Conservation (phyloP, 2,329 filamentous ascomycete genomes). For the Drechmeria coniospora region DNA sequence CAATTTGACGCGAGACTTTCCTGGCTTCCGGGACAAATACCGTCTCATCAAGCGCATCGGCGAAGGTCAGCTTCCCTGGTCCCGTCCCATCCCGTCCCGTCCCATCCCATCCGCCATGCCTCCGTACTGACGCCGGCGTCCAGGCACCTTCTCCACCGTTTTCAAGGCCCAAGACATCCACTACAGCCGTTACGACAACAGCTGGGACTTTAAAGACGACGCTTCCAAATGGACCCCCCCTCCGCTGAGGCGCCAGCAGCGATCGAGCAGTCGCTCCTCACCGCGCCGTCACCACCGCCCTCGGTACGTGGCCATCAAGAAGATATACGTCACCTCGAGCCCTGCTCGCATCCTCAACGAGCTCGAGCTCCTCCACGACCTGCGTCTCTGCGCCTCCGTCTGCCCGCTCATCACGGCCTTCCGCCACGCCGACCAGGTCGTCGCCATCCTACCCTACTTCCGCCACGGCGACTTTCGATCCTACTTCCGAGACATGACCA, state of each 20-base stretch:
- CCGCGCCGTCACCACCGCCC: slow-evolving; percentile 14
- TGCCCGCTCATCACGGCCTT: slow-evolving; percentile 97
- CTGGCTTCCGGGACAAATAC: slow-evolving; percentile 69
- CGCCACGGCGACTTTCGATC: slow-evolving; percentile 87
- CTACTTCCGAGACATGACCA: slow-evolving; percentile 83
- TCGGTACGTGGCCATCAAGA: slow-evolving; percentile 92
- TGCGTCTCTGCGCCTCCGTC: slow-evolving; percentile 68
- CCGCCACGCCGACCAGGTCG: slow-evolving; percentile 81
- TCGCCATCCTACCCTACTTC: slow-evolving; percentile 90
- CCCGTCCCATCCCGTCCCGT: background rate
- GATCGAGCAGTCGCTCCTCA: background rate
- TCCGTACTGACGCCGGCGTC: background rate
- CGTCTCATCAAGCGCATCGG: slow-evolving; percentile 92
- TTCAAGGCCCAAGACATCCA: slow-evolving; percentile 94
- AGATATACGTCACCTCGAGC: slow-evolving; percentile 97
- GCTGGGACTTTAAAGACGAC: slow-evolving; percentile 65
- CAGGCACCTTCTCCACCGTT: slow-evolving; percentile 94
- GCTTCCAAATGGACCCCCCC: slow-evolving; percentile 54
- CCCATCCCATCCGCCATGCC: no score
- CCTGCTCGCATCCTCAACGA: slow-evolving; percentile 90
- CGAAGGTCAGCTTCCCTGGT: slow-evolving; percentile 47
- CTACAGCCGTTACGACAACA: slow-evolving; percentile 70
- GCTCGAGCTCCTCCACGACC: slow-evolving; percentile 78
- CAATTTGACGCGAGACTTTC: slow-evolving; percentile 67
- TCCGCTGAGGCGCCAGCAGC: slow-evolving; percentile 35